Conservation (phyloP, 2,329 filamentous ascomycete species). For the Coniochaeta ligniaria region DNA sequence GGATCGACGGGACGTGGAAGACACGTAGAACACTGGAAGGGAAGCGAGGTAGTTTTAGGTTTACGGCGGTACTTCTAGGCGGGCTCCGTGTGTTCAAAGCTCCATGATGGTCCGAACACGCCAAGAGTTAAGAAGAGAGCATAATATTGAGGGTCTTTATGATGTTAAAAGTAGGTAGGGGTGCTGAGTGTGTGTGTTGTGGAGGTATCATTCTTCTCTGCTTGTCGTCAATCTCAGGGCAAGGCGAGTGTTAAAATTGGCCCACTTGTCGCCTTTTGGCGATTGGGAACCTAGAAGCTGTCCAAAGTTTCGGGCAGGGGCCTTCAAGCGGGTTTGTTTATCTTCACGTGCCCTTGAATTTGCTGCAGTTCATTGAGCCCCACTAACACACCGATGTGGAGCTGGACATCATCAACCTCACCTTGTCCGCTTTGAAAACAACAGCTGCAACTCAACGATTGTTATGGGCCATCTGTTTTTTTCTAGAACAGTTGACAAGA, state of each 20-base stretch:
- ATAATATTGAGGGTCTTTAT: neutral
- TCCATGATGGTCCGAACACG: neutral
- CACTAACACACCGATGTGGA: too few species aligned
- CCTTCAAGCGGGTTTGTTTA: slow-evolving; percentile 8
- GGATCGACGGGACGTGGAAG: neutral
- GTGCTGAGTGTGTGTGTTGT: neutral
- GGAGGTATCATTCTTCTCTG: neutral
- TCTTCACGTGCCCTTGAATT: slow-evolving; percentile 5
- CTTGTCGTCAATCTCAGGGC: slow-evolving; percentile 1
- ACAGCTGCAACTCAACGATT: too few species aligned
- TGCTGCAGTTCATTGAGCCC: neutral
- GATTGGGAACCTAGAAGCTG: slow-evolving; percentile 4
- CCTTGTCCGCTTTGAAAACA: too few species aligned
- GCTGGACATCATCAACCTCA: too few species aligned
- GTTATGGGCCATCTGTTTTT: too few species aligned
- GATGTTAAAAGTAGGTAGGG: neutral
- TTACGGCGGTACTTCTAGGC: neutral
- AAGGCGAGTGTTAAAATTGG: slow-evolving; percentile 3
- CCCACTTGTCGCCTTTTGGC: slow-evolving; percentile 7
- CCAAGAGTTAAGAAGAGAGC: neutral
- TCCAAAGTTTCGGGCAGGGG: slow-evolving; percentile 8
- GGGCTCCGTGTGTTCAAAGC: neutral
- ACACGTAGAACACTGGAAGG: neutral
- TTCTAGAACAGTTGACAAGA: too few species aligned
- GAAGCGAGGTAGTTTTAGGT: neutral